These are phyloP conservation scores for Hyphopichia burtonii DNA, from an alignment of 1,139 yeast species.

Conservation along the genomic window DNA sequence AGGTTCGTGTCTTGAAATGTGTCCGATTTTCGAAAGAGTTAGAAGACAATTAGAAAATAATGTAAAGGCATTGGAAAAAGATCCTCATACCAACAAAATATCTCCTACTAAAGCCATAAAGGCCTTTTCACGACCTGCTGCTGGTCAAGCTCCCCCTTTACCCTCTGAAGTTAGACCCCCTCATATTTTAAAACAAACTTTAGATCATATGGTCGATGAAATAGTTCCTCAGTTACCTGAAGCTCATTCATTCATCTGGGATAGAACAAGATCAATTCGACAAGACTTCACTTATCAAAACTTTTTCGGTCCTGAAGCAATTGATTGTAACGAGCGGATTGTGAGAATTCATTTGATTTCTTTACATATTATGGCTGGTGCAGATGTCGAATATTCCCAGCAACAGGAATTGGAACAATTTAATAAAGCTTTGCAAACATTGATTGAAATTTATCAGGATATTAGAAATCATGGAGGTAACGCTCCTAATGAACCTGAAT, in stretches of 20 bases:
- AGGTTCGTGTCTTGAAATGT: conserved; percentile 92
- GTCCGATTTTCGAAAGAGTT: conserved; percentile 90
- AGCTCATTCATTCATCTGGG: conserved; percentile 95
- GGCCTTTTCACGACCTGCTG: conserved; percentile 96
- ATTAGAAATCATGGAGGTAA: conserved; percentile 66
- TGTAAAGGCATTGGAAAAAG: conserved; percentile 76
- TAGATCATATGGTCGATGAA: conserved; percentile 67
- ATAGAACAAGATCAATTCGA: conserved; percentile 94
- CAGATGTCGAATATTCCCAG: conserved; percentile 76
- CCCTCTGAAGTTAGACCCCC: conserved; percentile 99
- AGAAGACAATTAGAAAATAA: conserved; percentile 87
- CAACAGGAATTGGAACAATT: conserved; percentile 96
- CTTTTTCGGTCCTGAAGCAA: conserved; percentile 89
- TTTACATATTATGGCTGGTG: conserved; percentile 83
- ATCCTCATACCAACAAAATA: conserved; percentile 60
- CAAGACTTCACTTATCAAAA: conserved; percentile 97
- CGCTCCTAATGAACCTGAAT: conserved; percentile 89
- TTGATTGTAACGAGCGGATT: conserved; percentile 88
- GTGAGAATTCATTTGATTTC: conserved; percentile 85
- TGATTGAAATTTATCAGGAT: conserved; percentile 84
- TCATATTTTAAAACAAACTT: conserved; percentile 57
- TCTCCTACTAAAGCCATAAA: conserved; percentile 71
- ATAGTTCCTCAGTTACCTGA: conserved; percentile 71
- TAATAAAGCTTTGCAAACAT: conserved; percentile 86
- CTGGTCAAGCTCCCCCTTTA: conserved; percentile 96